Evolutionary conservation across 768 basidiomycete species (phyloP), one percentile per base, ranked within the genome.

Genomic region (Mrakia frigida): DNA sequence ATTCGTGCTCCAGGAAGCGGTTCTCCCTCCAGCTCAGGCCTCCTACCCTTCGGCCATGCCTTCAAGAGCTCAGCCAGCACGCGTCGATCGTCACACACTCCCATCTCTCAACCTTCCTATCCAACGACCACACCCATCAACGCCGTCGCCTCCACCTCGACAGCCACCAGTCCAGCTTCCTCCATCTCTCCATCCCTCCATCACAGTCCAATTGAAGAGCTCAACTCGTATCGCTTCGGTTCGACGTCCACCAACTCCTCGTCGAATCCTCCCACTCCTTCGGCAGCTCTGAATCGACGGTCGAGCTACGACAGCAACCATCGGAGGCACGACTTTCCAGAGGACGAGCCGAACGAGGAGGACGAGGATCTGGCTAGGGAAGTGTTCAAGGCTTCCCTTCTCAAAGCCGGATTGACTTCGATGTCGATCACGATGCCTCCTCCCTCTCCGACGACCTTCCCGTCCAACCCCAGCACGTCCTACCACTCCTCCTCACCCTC

Each of bases 181-280:
- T 46, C 43, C 25, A 7, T 31, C 18, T 23, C 73, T 6, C 18
- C 73, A 13, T 56, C 46, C 9, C 4, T 63, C 9, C 14, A 25
- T 6, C 61, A 61, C 2, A 74, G 73, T n/a, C 73, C 74, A 9
- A 39, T 56, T 0, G 39, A 37, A 13, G 74, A 75, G 74, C 74
- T 75, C n/a, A 69, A 31, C 25, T 67, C 74, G 53, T 75, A 60
- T 35, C 74, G 74, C 21, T 75, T 75, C 31, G 74, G 74, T 23
- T 52, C 74, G 25, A 53, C 74, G n/a, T 39, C 74, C 0, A 68
- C 68, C 5, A 11, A 25, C 28, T 14, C 52, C 3, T 33, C 52
- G n/a, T 37, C 35, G 33, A 3, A 33, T 35, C 31, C 63, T 28
- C 14, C 63, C 1, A 68, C 52, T 67, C 70, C 65, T 16, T n/a